Conservation (phyloP, 192 early-diverging fungal genomes). For the Coemansia sp. region DNA sequence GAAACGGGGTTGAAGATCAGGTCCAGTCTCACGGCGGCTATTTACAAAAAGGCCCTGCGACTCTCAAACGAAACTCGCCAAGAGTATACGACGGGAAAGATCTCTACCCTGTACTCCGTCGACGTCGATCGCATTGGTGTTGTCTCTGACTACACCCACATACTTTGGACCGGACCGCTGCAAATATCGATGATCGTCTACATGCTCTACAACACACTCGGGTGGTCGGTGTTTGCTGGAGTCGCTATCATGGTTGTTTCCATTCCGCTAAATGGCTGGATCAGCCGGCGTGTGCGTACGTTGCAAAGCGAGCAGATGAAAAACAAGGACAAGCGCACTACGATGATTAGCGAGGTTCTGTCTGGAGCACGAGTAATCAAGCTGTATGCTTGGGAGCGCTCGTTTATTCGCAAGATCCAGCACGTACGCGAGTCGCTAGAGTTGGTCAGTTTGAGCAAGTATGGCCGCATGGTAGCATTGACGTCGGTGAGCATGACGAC, state of each 20-base stretch:
- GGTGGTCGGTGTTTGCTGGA: constrained; percentile 82
- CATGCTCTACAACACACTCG: constrained; percentile 79
- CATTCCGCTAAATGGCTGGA: constrained; percentile 72
- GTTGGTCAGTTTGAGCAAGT: constrained; percentile 73
- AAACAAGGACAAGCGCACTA: constrained; percentile 75
- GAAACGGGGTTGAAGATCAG: constrained; percentile 69
- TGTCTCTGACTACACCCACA: constrained; percentile 68
- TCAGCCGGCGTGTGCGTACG: constrained; percentile 63
- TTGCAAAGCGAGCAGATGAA: constrained; percentile 82
- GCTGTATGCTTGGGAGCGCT: constrained; percentile 89
- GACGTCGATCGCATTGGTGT: constrained; percentile 66
- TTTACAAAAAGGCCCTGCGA: constrained; percentile 81
- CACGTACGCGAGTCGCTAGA: constrained; percentile 75
- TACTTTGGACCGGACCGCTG: constrained; percentile 74
- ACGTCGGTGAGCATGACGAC: constrained; percentile 79
- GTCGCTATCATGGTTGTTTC: constrained; percentile 76
- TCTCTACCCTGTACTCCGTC: constrained; percentile 65
- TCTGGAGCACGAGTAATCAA: constrained; percentile 95
- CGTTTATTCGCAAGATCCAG: constrained; percentile 67
- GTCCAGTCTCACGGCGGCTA: constrained; percentile 71
- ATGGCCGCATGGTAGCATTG: constrained; percentile 67
- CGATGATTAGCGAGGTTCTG: constrained; percentile 81
- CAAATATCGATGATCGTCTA: constrained; percentile 75
- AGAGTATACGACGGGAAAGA: constrained; percentile 75
- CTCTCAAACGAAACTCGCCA: constrained; percentile 80